Evolutionary conservation across 2,329 filamentous ascomycete species (phyloP), one percentile per base, ranked within the genome.

Genomic region (Diaporthe amygdali): DNA sequence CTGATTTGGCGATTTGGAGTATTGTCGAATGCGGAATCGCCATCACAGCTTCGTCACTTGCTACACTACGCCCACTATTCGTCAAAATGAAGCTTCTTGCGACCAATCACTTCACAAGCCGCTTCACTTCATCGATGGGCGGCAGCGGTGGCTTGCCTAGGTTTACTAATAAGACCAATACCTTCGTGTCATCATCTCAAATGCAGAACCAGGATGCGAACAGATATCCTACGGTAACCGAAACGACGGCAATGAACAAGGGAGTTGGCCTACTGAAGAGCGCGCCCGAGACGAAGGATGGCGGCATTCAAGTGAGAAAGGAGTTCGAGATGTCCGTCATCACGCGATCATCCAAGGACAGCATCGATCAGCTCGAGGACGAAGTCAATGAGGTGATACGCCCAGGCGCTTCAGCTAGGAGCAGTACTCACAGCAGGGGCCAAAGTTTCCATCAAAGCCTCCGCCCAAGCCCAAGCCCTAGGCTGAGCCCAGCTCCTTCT

Each of bases 1-100:
- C 82, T 20, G 82, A 83, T 73, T 75, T 84, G 8, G 79, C 81
- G 6, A 84, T 84, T 70, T 85, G 83, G 83, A 83, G 81, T 5
- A 82, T 83, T 56, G 78, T 82, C n/a, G 82, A 84, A 72, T 81
- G 81, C 39, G 81, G 80, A 5, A 79, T 84, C 20, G 82, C 81
- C 7, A 80, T 84, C 2, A 77, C 79, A 6, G 82, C 82, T 8
- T 81, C 80, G 7, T 81, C 79, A 6, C 74, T 81, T 30, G 82
- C 82, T 2, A 84, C 82, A 0, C 77, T 84, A 12, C 71, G 71
- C 6, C 71, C 71, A 4, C 61, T 72, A 17, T 72, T 72, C 30
- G 64, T 72, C 44, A 71, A 72, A 5, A 32, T 68, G 68, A 71
- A 39, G 34, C 22, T 72, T 5, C 51, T 72, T 2, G 71, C 64